phyloP scores from a whole-genome alignment of 2,329 filamentous ascomycete species.

The Chrysoporthe austroafricana region DNA sequence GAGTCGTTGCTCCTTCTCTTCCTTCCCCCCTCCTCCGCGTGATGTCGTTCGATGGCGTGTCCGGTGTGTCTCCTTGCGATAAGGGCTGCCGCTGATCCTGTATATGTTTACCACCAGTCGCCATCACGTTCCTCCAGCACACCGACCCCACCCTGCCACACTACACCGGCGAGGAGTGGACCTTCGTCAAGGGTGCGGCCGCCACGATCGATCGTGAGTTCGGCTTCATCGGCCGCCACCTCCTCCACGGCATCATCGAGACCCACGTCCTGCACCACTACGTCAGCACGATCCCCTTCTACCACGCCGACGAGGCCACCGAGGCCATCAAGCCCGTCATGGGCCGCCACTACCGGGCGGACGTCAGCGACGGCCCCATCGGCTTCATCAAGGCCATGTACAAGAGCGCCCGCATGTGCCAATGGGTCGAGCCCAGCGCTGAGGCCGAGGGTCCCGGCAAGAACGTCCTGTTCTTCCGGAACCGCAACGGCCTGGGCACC shows the following conservation, averaged over 20 bases:
- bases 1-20: constrained; percentile 47
- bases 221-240: constrained; percentile 87
- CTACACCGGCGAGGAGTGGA: constrained; percentile 87
- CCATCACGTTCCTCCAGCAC: constrained; percentile 97
- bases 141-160: constrained; percentile 93
- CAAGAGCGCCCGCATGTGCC: constrained; percentile 82
- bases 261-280: constrained; percentile 99
- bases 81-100: constrained; percentile 10
- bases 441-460: constrained; percentile 79
- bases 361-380: constrained; percentile 73
- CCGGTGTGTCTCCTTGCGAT: not conserved
- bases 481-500: constrained; percentile 83
- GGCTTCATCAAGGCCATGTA: constrained; percentile 88
- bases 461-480: constrained; percentile 92
- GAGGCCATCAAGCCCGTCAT: constrained; percentile 95
- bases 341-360: constrained; percentile 91
- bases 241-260: constrained; percentile 96
- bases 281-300: constrained; percentile 93
- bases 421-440: constrained; percentile 94
- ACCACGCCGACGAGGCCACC: constrained; percentile 91
- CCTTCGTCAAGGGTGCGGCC: constrained; percentile 88
- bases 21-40: not conserved
- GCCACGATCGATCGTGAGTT: constrained; percentile 98
- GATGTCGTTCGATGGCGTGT: not conserved
- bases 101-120: constrained; percentile 60